A percentile compares a stretch with the other conserved stretches of the same genome.
Conservation (phyloP, 2,329 filamentous ascomycete genomes). For the Cladosporium sphaerospermum region DNA sequence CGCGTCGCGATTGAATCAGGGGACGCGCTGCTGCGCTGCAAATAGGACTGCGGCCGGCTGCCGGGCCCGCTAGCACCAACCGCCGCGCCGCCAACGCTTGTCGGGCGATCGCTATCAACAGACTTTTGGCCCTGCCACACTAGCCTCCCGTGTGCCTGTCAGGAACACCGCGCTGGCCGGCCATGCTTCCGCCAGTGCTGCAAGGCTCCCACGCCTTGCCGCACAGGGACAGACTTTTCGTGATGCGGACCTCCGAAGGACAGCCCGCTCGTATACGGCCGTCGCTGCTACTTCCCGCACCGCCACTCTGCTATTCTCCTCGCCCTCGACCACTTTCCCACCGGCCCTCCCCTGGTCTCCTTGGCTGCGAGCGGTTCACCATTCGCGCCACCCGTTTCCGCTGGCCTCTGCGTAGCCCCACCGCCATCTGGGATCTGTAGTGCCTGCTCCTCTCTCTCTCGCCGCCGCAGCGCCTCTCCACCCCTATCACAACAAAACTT, state of each 20-base stretch:
- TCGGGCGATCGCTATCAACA: constrained; percentile 10
- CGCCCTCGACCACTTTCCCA: too few relatives aligned
- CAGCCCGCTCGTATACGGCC: background rate
- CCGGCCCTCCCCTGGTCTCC: background rate
- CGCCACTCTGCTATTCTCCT: background rate
- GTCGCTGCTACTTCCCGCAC: constrained; percentile 9
- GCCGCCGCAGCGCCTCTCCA: background rate
- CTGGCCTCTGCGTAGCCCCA: constrained; percentile 11
- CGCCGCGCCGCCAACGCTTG: constrained; percentile 9
- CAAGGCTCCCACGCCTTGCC: constrained; percentile 3
- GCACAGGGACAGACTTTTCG: constrained; percentile 7
- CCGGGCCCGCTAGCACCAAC: background rate
- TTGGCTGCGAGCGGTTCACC: constrained; percentile 9
- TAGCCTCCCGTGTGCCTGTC: constrained; percentile 5
- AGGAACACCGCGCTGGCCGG: background rate
- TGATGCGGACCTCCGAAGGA: constrained; percentile 2
- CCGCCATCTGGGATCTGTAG: constrained; percentile 12
- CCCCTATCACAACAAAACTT: constrained; percentile 12
- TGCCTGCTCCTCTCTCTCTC: constrained; percentile 3
- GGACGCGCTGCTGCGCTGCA: constrained; percentile 5
- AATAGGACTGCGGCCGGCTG: constrained; percentile 8
- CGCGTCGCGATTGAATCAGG: constrained; percentile 7
- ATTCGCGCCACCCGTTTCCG: constrained; percentile 10
- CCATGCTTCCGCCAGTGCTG: constrained; percentile 9
- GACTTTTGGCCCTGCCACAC: constrained; percentile 8